These are phyloP conservation scores for Voacanga thouarsii DNA, from an alignment of 257 asterid genomes.

Conservation along the genomic window DNA sequence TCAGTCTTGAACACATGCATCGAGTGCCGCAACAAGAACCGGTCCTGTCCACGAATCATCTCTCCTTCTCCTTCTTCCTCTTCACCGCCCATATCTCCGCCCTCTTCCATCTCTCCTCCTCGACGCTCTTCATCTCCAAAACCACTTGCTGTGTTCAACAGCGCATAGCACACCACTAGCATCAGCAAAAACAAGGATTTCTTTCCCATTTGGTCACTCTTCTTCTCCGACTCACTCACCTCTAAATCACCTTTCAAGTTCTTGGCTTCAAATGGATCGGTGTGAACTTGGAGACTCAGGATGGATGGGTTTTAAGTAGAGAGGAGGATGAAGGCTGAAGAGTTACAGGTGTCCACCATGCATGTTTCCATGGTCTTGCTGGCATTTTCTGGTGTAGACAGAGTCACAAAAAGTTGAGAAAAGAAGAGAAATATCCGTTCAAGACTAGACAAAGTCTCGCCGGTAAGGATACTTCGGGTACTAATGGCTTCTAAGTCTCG, in stretches of 20 bases:
- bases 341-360: conserved; percentile 63
- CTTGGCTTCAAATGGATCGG: conserved; percentile 7
- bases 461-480: too few species aligned
- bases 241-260: neutral
- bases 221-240: conserved; percentile 17
- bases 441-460: neutral
- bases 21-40: conserved; percentile 6
- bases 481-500: too few species aligned
- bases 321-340: neutral
- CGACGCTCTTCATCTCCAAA: neutral
- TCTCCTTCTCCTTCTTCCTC: neutral
- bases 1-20: conserved; percentile 49
- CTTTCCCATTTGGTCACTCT: conserved; percentile 11
- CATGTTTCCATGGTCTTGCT: conserved; percentile 40
- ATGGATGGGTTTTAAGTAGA: conserved; percentile 34
- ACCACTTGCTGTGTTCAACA: neutral
- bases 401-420: neutral
- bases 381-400: conserved; percentile 47
- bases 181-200: neutral
- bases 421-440: neutral
- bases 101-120: neutral
- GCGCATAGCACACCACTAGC: neutral
- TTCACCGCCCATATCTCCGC: neutral
- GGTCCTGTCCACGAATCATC: neutral
- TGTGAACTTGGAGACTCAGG: neutral